A percentile compares a stretch with the other conserved stretches of the same genome.
These are phyloP conservation scores for Chytriomyces hyalinus DNA, from an alignment of 192 early-diverging fungal species.

Conservation along the genomic window DNA sequence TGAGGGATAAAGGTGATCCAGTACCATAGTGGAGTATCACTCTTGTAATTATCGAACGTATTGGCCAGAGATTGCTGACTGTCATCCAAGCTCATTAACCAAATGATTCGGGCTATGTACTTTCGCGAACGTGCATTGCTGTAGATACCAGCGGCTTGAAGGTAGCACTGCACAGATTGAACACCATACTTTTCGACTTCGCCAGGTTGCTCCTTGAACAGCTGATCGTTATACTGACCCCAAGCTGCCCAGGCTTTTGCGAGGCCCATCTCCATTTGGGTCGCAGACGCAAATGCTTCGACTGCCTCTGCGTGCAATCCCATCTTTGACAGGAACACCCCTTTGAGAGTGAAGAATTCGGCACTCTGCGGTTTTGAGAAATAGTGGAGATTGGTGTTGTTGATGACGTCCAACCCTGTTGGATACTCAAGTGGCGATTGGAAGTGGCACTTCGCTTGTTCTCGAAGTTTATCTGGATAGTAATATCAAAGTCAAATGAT, in stretches of 20 bases:
- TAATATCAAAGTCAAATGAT: slow-evolving; percentile 11
- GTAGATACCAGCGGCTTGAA: slow-evolving; percentile 90
- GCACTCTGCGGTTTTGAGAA: slow-evolving; percentile 91
- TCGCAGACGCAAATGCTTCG: slow-evolving; percentile 85
- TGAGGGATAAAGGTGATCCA: slow-evolving; percentile 99
- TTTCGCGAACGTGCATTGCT: slow-evolving; percentile 87
- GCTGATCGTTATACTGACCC: slow-evolving; percentile 93
- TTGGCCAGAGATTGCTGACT: slow-evolving; percentile 72
- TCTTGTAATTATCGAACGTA: slow-evolving; percentile 87
- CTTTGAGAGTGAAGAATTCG: slow-evolving; percentile 97
- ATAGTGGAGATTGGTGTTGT: slow-evolving; percentile 98
- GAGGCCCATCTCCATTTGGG: slow-evolving; percentile 86
- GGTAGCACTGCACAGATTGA: slow-evolving; percentile 93
- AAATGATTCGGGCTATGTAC: slow-evolving; percentile 90
- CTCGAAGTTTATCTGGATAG: slow-evolving; percentile 77
- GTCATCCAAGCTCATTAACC: slow-evolving; percentile 87
- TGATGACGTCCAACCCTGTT: slow-evolving; percentile 95
- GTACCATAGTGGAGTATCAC: slow-evolving; percentile 92
- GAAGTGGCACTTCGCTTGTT: slow-evolving; percentile 98
- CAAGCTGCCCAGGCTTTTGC: slow-evolving; percentile 96
- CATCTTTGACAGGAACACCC: slow-evolving; percentile 90
- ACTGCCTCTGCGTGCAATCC: slow-evolving; percentile 85
- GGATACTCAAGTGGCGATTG: slow-evolving; percentile 85
- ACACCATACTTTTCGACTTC: slow-evolving; percentile 78
- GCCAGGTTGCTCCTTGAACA: slow-evolving; percentile 82